Percentiles rank a stretch among this genome's conserved stretches.
These are phyloP conservation scores for Terfezia claveryi DNA, from an alignment of 495 filamentous ascomycete species.

Conservation along the genomic window DNA sequence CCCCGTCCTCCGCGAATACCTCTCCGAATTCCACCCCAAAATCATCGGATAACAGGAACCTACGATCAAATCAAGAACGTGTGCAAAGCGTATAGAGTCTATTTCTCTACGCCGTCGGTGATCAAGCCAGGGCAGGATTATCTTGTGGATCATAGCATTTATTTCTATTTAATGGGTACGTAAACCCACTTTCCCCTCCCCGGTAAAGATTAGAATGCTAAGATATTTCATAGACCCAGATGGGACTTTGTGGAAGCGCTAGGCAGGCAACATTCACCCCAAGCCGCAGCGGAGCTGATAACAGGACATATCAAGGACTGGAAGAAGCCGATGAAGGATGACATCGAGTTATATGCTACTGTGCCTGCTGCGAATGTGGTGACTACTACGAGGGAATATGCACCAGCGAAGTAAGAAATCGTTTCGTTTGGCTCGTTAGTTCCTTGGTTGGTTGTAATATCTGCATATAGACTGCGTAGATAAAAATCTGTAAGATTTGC, in stretches of 20 bases:
- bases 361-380: too few species aligned
- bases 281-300: conserved; percentile 66
- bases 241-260: conserved; percentile 96
- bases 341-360: too few species aligned
- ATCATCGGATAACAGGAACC: conserved; percentile 70
- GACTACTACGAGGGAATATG: too few species aligned
- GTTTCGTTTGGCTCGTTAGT: too few species aligned
- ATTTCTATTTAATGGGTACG: conserved; percentile 93
- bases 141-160: conserved; percentile 94
- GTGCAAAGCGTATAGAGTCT: conserved; percentile 89
- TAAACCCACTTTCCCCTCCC: conserved; percentile 3
- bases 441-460: too few species aligned
- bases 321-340: conserved; percentile 26
- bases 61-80: conserved; percentile 79
- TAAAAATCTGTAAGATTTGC: too few species aligned
- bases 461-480: too few species aligned
- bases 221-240: conserved; percentile 49
- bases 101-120: conserved; percentile 77
- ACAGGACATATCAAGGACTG: conserved; percentile 77
- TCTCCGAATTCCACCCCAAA: conserved; percentile 75
- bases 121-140: conserved; percentile 90
- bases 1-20: conserved; percentile 42
- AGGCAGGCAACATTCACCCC: conserved; percentile 77
- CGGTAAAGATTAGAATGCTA: neutral
- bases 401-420: too few species aligned